A percentile compares a stretch with the other conserved stretches of the same genome.
phyloP scores from a whole-genome alignment of 73 alveolate species.

The Blepharisma japonicum region DNA sequence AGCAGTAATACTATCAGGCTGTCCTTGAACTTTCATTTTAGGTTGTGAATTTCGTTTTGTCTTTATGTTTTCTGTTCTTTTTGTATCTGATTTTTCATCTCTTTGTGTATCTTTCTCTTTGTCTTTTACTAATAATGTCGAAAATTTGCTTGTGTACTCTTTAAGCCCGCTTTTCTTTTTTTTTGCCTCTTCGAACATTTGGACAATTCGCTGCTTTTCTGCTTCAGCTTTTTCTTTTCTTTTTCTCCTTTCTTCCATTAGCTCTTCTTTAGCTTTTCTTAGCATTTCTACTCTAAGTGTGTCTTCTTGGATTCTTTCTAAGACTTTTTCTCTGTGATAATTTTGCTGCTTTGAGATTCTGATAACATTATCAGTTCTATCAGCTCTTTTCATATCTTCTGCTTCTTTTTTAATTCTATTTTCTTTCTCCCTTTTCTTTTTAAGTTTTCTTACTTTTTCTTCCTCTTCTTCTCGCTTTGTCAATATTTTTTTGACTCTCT shows the following conservation, averaged over 20 bases:
- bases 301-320: constrained; percentile 29
- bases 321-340: constrained; percentile 35
- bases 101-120: constrained; percentile 7
- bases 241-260: constrained; percentile 35
- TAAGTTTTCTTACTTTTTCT: not conserved
- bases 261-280: constrained; percentile 35
- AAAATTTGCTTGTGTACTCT: not conserved
- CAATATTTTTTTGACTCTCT: not conserved
- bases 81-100: not conserved
- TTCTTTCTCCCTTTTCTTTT: not conserved
- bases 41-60: not conserved
- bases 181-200: not conserved
- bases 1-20: not conserved
- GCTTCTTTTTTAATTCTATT: not conserved
- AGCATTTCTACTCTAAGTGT: constrained; percentile 20
- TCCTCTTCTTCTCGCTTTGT: constrained; percentile 8
- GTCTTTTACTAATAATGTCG: not conserved
- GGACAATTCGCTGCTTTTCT: constrained; percentile 32
- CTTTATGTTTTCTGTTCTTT: not conserved
- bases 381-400: constrained; percentile 34
- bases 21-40: not conserved
- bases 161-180: not conserved
- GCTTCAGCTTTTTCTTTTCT: constrained; percentile 36
- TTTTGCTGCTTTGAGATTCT: constrained; percentile 33
- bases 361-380: constrained; percentile 42